Evolutionary conservation across 2,329 filamentous ascomycete species (phyloP).

Genomic region (Aureobasidium sp.): DNA sequence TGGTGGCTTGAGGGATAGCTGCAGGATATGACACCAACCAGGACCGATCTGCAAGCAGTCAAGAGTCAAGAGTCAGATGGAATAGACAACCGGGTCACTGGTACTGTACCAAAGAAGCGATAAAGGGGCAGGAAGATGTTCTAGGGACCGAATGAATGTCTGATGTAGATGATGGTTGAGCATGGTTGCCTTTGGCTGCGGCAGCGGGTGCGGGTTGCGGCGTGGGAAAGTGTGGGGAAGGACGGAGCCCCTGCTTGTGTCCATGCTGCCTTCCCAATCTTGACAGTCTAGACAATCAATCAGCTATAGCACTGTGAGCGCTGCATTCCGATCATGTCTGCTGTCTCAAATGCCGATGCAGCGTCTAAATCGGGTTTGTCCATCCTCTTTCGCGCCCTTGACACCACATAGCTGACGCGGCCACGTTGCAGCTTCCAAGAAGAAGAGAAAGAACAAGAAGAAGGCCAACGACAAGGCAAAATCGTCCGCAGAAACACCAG

Average conservation of each 20-base stretch:
- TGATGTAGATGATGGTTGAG: not conserved
- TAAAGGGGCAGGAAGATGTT: not conserved
- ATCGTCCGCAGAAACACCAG: conserved; percentile 31
- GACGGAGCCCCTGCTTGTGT: conserved; percentile 3
- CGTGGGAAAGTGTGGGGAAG: conserved; percentile 13
- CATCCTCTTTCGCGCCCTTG: not conserved
- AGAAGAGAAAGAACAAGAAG: conserved; percentile 54
- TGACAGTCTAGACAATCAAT: not conserved
- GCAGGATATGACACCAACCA: conserved; percentile 5
- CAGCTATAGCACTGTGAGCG: not conserved
- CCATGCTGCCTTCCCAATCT: not conserved
- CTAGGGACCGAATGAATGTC: not conserved
- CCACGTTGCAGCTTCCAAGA: conserved; percentile 37
- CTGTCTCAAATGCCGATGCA: conserved; percentile 17
- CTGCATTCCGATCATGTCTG: conserved; percentile 17
- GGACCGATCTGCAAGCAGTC: not conserved
- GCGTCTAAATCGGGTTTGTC: conserved; percentile 19
- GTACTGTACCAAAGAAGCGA: not conserved
- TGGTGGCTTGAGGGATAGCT: conserved; percentile 5
- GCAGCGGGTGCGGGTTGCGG: not conserved
- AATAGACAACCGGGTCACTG: not conserved
- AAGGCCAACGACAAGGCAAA: conserved; percentile 43
- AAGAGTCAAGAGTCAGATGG: not conserved
- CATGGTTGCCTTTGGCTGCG: not conserved
- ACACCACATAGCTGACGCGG: conserved; percentile 16